Base-by-base conservation (phyloP, 805 yeast genomes). In the Ogataea trehalophila region DNA sequence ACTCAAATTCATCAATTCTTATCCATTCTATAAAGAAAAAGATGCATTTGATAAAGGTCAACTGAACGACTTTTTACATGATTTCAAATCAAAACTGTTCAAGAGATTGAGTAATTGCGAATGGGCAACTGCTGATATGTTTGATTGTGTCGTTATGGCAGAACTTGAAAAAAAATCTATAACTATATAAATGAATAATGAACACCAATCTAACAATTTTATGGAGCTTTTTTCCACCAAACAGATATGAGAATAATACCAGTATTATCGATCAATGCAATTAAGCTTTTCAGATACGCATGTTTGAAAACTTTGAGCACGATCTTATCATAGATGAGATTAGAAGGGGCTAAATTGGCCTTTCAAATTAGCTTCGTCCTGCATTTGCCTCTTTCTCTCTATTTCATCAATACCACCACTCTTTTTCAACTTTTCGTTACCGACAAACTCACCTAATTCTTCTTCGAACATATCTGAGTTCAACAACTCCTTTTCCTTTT, bases 331-430 rank as follows among this genome's bases (percentile, higher is more conserved):
- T 37, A 13, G 7, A 2, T 14, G 7, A 22, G 5, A 35, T 36
- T 45, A 57, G 17, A 52, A 26, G 7, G 44, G 46, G n/a, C 57
- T 70, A 53, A 74, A 73, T 23, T 67, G 70, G 18, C 72, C 76
- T 56, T 81, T 81, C 50, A 89, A 68, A 57, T 86, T 86, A 55
- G 83, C 83, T 46, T 76, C 80, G 65, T 89, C 95, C 53, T 87
- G 83, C 51, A 75, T 68, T 55, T 72, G 74, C 49, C 97, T 73
- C 42, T 73, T 55, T 50, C 87, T 72, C 56, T 92, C 98, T 18
- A 87, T 70, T 57, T 89, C 97, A 51, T 87, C 95, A 18, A 90
- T 77, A 1, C 98, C 97, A 6, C 97, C 97, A 17, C 90, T 79
- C 53, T 80, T 85, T 60, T 87, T 87, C 48, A 92, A 72, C 60